These are phyloP conservation scores for Xerocomus potaroensis DNA, from an alignment of 768 basidiomycete species.

Conservation along the genomic window DNA sequence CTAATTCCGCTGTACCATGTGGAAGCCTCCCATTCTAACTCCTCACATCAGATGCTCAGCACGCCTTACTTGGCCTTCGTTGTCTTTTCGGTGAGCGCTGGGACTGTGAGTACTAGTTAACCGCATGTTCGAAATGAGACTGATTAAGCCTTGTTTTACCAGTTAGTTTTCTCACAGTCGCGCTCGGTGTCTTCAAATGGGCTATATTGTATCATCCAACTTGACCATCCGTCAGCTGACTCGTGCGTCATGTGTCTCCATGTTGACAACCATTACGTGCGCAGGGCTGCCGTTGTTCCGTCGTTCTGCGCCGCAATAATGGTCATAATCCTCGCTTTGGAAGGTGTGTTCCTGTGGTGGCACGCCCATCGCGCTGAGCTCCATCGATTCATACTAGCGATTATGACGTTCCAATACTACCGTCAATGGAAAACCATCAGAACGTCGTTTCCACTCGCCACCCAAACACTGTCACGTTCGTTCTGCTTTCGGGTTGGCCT, in stretches of 20 bases:
- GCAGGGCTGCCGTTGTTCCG: slow-evolving; percentile 36
- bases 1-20: background rate
- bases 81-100: slow-evolving; percentile 36
- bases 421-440: slow-evolving; percentile 36
- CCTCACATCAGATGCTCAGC: slow-evolving; percentile 30
- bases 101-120: slow-evolving; percentile 32
- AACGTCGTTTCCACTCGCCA: slow-evolving; percentile 39
- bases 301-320: slow-evolving; percentile 42
- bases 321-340: slow-evolving; percentile 39
- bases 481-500: slow-evolving; percentile 38
- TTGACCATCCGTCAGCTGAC: slow-evolving; percentile 35
- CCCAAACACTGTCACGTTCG: slow-evolving; percentile 33
- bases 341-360: slow-evolving; percentile 33
- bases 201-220: slow-evolving; percentile 45
- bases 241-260: slow-evolving; percentile 2
- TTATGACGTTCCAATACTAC: slow-evolving; percentile 42
- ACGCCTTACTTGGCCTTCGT: slow-evolving; percentile 42
- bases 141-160: slow-evolving; percentile 10
- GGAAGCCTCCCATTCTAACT: slow-evolving; percentile 7
- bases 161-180: slow-evolving; percentile 18
- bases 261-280: slow-evolving; percentile 18
- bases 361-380: background rate
- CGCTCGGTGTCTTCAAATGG: slow-evolving; percentile 34
- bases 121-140: slow-evolving; percentile 8
- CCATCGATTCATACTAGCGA: slow-evolving; percentile 28